Conservation (phyloP, 345 rosid genomes). For the Erodium maritimum region DNA sequence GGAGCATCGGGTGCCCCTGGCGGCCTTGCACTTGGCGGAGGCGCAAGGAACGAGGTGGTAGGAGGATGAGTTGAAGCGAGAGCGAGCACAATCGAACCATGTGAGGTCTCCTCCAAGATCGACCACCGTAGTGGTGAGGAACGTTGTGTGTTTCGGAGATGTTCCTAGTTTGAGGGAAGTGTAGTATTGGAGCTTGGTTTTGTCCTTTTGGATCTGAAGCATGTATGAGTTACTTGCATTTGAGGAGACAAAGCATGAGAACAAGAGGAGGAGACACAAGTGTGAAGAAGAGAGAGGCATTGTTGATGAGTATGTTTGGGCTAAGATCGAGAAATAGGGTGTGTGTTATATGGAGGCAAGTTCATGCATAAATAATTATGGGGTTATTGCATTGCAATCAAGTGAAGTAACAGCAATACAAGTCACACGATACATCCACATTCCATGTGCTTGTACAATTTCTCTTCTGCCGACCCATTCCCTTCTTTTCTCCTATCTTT, state of each 20-base stretch:
- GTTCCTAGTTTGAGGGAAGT: slow-evolving; percentile 24
- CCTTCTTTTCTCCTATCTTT: no score
- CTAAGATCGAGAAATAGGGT: no score
- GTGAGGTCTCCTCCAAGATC: slow-evolving; percentile 27
- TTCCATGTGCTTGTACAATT: no score
- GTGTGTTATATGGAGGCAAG: no score
- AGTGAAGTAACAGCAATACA: no score
- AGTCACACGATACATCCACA: no score
- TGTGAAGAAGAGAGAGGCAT: not conserved
- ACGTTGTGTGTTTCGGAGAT: slow-evolving; percentile 1
- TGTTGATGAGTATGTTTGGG: no score
- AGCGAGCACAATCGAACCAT: slow-evolving; percentile 29
- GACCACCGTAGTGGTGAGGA: slow-evolving; percentile 7
- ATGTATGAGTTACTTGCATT: slow-evolving; percentile 7
- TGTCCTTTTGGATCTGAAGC: slow-evolving; percentile 32
- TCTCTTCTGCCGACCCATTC: no score
- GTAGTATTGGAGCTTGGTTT: slow-evolving; percentile 25
- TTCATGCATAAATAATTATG: no score
- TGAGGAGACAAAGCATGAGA: slow-evolving; percentile 3
- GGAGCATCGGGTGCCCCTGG: slow-evolving; percentile 9
- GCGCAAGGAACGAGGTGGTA: slow-evolving; percentile 16
- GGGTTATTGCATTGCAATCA: no score
- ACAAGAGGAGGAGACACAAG: not conserved
- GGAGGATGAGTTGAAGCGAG: slow-evolving; percentile 23
- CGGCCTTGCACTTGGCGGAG: slow-evolving; percentile 17